Base-by-base conservation (phyloP, 2,329 filamentous ascomycete species). In the Colletotrichum tropicicola region DNA sequence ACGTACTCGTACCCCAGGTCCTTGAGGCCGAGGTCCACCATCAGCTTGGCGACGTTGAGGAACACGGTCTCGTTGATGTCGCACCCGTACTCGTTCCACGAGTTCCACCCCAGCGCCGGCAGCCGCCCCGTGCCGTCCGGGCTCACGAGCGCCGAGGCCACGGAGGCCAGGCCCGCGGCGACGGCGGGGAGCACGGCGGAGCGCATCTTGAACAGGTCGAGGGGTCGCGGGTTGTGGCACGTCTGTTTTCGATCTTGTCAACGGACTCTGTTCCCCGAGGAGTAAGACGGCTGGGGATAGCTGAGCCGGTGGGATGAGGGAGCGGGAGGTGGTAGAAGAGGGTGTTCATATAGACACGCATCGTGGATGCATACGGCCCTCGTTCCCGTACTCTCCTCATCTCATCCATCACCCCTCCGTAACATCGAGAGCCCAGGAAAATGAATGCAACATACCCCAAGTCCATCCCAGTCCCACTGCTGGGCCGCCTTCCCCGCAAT, bases 1-100 rank as follows among this genome's bases (percentile, higher is more conserved):
- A 89, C 82, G 58, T 89, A 88, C 19, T 82, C 74, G 70, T 89
- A 89, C 2, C 87, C 87, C 4, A 81, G 77, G 41, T 85, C 83
- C 71, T 81, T 80, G 12, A 86, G 78, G 3, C 83, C 85, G 3
- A 83, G 77, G 8, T 80, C 75, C 19, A 86, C 77, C 37, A 87
- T 77, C 32, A 80, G 74, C 41, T 83, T 69, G 1, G 82, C 84
- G 0, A 82, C 61, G 79, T 77, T 75, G 7, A 85, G 66, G 67
- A 88, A 82, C n/a, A 82, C 76, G 3, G 74, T 73, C 69, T 86
- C 82, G 55, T 79, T 80, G 58, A 87, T 84, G 58, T 84, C 74
- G 72, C 84, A 86, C 25, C 74, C 74, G 66, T 83, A 84, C 17
- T 80, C 80, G 70, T 87, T 87, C 84, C 83, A 86, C 4, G 80